phyloP scores from a whole-genome alignment of 148 eudicot genomes.

The Vaccinium myrtillus region DNA sequence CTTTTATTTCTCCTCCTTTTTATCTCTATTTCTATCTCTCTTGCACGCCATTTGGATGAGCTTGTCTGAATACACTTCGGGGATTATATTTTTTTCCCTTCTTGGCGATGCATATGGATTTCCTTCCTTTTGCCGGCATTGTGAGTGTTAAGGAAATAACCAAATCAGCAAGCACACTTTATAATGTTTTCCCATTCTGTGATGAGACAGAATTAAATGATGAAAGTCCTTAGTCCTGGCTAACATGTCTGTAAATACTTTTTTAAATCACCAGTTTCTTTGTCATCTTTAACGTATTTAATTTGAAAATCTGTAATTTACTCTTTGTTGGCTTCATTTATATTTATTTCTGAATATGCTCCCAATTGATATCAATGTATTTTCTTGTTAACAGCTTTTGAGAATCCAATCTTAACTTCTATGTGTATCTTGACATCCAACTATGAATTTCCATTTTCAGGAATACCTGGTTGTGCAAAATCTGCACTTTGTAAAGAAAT shows the following conservation, averaged over 20 bases:
- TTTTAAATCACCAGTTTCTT: background rate
- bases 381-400: constrained; percentile 1
- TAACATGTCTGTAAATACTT: background rate
- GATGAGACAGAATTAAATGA: background rate
- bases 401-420: background rate
- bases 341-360: background rate
- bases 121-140: background rate
- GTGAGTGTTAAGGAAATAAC: background rate
- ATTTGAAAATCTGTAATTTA: background rate
- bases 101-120: background rate
- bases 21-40: background rate
- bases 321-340: background rate
- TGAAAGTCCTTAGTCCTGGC: background rate
- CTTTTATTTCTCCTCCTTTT: background rate
- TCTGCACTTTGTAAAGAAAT: constrained; percentile 93
- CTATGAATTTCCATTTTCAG: constrained; percentile 32
- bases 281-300: background rate
- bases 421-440: constrained; percentile 5
- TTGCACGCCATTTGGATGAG: background rate
- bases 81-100: background rate
- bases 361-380: background rate
- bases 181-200: background rate
- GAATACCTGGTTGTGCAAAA: constrained; percentile 99
- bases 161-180: background rate
- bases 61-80: background rate